A percentile compares a stretch with the other conserved stretches of the same genome.
phyloP scores from a whole-genome alignment of 805 yeast genomes.

The Kazachstania bromeliacearum region DNA sequence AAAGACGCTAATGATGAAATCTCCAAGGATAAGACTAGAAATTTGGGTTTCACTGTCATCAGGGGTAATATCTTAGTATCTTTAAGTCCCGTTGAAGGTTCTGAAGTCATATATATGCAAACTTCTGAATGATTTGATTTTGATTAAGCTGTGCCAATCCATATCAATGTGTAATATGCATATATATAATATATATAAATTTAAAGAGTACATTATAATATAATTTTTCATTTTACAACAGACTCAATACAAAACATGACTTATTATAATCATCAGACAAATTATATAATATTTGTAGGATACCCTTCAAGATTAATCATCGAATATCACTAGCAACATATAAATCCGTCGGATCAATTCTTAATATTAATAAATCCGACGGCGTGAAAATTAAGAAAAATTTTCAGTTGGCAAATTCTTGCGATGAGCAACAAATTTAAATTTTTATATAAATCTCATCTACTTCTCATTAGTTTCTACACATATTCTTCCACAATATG shows the following conservation, averaged over 20 bases:
- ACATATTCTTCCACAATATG: neutral
- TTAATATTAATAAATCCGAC: too few species aligned
- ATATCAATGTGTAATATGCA: neutral
- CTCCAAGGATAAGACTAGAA: conserved; percentile 52
- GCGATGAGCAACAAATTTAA: conserved; percentile 1
- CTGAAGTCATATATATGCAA: conserved; percentile 25
- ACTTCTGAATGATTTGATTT: conserved; percentile 8
- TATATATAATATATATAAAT: neutral
- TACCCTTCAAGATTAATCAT: neutral
- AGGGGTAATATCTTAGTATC: conserved; percentile 70
- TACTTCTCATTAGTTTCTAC: too few species aligned
- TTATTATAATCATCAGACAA: too few species aligned
- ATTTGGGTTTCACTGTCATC: conserved; percentile 69
- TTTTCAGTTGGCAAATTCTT: too few species aligned
- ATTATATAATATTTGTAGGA: neutral
- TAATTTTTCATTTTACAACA: too few species aligned
- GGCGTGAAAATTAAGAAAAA: too few species aligned
- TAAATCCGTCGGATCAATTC: too few species aligned
- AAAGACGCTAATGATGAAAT: conserved; percentile 62
- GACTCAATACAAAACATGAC: too few species aligned
- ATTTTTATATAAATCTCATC: neutral
- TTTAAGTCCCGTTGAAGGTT: conserved; percentile 27
- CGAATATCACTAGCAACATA: too few species aligned
- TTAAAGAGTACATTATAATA: neutral
- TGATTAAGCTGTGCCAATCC: too few species aligned